These are phyloP conservation scores for Omphalea diandra DNA, from an alignment of 441 rosid species.

Conservation along the genomic window DNA sequence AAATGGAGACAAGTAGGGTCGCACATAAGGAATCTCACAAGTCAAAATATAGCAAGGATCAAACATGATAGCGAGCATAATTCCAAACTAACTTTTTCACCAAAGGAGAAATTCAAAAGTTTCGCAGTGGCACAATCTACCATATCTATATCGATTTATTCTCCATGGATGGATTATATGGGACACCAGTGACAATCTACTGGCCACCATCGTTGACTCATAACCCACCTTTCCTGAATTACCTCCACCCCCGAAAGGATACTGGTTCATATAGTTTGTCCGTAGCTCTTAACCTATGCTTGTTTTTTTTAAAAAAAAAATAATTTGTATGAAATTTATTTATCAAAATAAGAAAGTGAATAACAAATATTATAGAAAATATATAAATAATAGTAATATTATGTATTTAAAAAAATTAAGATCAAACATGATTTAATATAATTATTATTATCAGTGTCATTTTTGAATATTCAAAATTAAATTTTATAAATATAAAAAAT, in stretches of 20 bases:
- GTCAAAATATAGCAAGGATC: conserved; percentile 46
- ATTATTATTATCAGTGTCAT: no score
- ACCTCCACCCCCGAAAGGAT: conserved; percentile 24
- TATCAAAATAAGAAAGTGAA: no score
- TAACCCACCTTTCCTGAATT: conserved; percentile 20
- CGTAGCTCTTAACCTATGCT: no score
- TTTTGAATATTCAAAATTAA: no score
- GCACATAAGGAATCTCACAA: conserved; percentile 28
- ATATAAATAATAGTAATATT: no score
- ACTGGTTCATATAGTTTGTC: no score
- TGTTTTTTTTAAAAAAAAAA: no score
- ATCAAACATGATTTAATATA: no score
- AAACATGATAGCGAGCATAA: conserved; percentile 38
- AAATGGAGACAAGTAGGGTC: conserved; percentile 41
- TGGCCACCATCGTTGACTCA: conserved; percentile 49
- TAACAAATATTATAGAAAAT: no score
- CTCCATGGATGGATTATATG: neutral
- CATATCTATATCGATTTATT: neutral
- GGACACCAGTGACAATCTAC: conserved; percentile 12
- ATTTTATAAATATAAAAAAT: no score
- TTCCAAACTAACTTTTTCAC: conserved; percentile 43
- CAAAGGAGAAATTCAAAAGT: conserved; percentile 26
- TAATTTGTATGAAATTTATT: no score
- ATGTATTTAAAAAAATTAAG: no score
- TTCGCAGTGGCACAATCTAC: neutral